A percentile compares a stretch with the other conserved stretches of the same genome.
phyloP scores from a whole-genome alignment of 805 yeast species.

The Monosporozyma solicola region DNA sequence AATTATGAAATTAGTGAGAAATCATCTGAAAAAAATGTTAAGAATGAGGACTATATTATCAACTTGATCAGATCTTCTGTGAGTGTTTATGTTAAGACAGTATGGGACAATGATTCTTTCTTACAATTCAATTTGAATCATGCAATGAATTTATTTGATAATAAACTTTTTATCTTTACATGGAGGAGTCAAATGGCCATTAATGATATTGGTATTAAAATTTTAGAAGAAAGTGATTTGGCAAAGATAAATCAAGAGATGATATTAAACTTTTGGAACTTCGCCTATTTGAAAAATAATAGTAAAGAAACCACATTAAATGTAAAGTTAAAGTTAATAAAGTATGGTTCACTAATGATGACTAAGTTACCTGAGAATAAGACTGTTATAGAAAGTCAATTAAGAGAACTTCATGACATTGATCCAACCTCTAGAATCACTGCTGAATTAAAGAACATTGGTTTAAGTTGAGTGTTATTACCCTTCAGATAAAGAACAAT shows the following conservation, averaged over 20 bases:
- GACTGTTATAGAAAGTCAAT: conserved; percentile 14
- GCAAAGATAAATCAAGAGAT: conserved; percentile 1
- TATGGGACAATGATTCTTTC: conserved; percentile 8
- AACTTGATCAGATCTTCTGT: conserved; percentile 32
- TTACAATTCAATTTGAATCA: conserved; percentile 26
- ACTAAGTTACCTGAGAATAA: conserved; percentile 9
- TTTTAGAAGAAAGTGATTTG: conserved; percentile 8
- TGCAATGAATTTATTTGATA: conserved; percentile 23
- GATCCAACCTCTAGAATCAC: conserved; percentile 43
- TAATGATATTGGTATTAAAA: conserved; percentile 33
- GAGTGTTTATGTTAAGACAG: conserved; percentile 24
- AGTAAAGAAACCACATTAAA: conserved; percentile 41
- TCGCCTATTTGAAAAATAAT: conserved; percentile 28
- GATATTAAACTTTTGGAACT: conserved; percentile 7
- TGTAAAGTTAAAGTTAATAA: conserved; percentile 44
- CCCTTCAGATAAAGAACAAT: not conserved
- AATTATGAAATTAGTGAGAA: conserved; percentile 29
- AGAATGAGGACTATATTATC: conserved; percentile 41
- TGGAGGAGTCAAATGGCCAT: conserved; percentile 53
- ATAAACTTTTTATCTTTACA: conserved; percentile 31
- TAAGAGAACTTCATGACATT: conserved; percentile 21
- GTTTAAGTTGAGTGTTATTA: conserved; percentile 3
- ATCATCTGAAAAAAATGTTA: conserved; percentile 36
- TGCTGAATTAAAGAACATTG: conserved; percentile 26
- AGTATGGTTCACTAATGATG: conserved; percentile 28